These are phyloP conservation scores for Remersonia thermophila DNA, from an alignment of 2,329 filamentous ascomycete species.

Conservation along the genomic window DNA sequence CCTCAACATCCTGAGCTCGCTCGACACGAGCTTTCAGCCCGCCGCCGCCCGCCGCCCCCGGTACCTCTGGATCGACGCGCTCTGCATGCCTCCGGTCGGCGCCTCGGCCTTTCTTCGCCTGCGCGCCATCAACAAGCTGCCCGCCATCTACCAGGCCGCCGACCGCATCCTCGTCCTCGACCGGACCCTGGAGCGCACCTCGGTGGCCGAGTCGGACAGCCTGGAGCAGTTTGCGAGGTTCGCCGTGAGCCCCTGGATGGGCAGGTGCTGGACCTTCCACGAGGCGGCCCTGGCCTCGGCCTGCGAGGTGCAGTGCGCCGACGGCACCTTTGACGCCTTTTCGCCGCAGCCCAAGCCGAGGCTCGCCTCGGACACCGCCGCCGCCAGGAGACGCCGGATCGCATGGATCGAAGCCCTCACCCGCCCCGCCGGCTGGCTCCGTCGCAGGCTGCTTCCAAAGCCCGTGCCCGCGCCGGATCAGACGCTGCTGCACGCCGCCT, in stretches of 20 bases:
- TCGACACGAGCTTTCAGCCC: slow-evolving; percentile 11
- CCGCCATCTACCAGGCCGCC: slow-evolving; percentile 13
- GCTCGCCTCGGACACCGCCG: not conserved
- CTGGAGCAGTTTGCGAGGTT: slow-evolving; percentile 13
- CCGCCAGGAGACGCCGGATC: not conserved
- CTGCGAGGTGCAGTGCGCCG: slow-evolving; percentile 14
- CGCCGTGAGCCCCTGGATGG: slow-evolving; percentile 13
- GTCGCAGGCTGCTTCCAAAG: not conserved
- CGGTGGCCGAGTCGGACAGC: slow-evolving; percentile 9
- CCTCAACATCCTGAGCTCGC: slow-evolving; percentile 10
- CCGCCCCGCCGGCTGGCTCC: slow-evolving; percentile 4
- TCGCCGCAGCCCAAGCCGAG: slow-evolving; percentile 5
- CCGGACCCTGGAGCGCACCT: slow-evolving; percentile 8
- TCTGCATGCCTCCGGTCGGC: slow-evolving; percentile 13
- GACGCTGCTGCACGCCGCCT: not conserved
- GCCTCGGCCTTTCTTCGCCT: slow-evolving; percentile 6
- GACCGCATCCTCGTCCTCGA: slow-evolving; percentile 14
- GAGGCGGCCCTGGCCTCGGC: slow-evolving; percentile 10
- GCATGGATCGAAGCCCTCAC: slow-evolving; percentile 6
- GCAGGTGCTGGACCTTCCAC: slow-evolving; percentile 12
- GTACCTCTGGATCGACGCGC: slow-evolving; percentile 15
- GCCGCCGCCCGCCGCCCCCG: slow-evolving; percentile 6
- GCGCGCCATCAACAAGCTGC: slow-evolving; percentile 14
- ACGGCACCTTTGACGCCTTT: slow-evolving; percentile 13
- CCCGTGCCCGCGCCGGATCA: not conserved